Conservation (phyloP, 169 alveolate species). For the Eimeria brunetti region DNA sequence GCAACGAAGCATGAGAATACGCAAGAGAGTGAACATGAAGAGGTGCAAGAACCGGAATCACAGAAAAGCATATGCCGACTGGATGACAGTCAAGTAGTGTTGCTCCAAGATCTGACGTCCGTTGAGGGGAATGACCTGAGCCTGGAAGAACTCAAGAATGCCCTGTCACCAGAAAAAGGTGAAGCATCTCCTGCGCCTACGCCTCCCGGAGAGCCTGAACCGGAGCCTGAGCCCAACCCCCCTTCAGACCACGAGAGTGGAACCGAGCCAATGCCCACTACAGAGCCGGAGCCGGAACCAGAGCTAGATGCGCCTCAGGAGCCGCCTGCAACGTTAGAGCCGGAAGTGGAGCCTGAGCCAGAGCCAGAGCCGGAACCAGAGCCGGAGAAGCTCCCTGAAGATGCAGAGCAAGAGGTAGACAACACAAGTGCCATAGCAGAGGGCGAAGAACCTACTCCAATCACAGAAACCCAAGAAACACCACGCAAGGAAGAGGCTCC, state of each 20-base stretch:
- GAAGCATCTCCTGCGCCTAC: neutral
- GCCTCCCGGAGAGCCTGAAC: slow-evolving; percentile 10
- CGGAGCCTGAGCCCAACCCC: neutral
- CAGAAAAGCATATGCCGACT: neutral
- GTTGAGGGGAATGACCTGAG: slow-evolving; percentile 13
- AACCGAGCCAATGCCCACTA: neutral
- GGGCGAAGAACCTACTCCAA: neutral
- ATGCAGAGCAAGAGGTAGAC: neutral
- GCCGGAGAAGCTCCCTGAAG: neutral
- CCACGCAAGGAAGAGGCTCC: neutral
- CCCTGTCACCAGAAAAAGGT: neutral
- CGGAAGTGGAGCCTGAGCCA: neutral
- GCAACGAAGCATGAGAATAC: neutral
- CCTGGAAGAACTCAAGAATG: slow-evolving; percentile 40
- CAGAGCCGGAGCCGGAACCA: neutral
- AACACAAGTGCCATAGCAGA: neutral
- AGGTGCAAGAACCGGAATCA: neutral
- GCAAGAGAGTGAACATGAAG: neutral
- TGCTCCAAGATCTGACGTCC: slow-evolving; percentile 51
- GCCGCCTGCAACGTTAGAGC: neutral
- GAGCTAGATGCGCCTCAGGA: neutral
- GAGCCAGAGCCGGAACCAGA: neutral
- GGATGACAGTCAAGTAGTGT: slow-evolving; percentile 25
- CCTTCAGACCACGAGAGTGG: neutral
- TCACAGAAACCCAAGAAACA: neutral